Conservation (phyloP, 2,329 filamentous ascomycete species). For the Corinectria fuckeliana region DNA sequence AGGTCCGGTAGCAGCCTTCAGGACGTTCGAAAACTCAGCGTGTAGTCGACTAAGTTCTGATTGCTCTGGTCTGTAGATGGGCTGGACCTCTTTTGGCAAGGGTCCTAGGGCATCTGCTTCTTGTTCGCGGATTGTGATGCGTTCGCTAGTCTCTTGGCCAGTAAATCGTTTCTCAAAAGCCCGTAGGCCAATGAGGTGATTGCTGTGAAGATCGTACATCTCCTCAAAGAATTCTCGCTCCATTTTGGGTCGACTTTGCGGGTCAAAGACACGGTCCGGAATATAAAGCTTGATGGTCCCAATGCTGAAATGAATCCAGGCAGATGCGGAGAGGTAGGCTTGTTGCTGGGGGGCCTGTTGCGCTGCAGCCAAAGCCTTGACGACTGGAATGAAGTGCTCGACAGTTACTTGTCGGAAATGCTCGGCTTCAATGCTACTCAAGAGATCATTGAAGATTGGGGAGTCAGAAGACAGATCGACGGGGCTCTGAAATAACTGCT, state of each 20-base stretch:
- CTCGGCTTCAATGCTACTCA: constrained; percentile 37
- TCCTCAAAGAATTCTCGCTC: constrained; percentile 65
- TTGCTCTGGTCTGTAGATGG: constrained; percentile 73
- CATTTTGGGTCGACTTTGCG: constrained; percentile 69
- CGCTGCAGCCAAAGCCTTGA: constrained; percentile 50
- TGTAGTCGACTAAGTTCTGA: constrained; percentile 77
- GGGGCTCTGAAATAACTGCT: constrained; percentile 24
- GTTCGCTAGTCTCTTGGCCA: constrained; percentile 71
- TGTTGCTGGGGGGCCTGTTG: constrained; percentile 25
- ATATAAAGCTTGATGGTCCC: constrained; percentile 81
- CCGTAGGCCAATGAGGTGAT: constrained; percentile 65
- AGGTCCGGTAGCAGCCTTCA: constrained; percentile 66
- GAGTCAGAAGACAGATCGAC: constrained; percentile 4
- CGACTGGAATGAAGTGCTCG: constrained; percentile 54
- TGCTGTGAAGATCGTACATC: constrained; percentile 60
- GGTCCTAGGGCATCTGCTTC: constrained; percentile 70
- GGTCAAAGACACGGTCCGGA: constrained; percentile 86
- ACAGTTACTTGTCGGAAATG: constrained; percentile 48
- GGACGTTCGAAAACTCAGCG: constrained; percentile 79
- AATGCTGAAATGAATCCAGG: constrained; percentile 79
- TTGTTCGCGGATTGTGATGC: constrained; percentile 66
- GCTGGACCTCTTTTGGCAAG: constrained; percentile 66
- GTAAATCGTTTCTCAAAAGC: constrained; percentile 72
- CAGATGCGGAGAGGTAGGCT: constrained; percentile 53
- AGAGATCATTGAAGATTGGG: constrained; percentile 30